phyloP scores from a whole-genome alignment of 148 eudicot genomes.

The Simmondsia chinensis region DNA sequence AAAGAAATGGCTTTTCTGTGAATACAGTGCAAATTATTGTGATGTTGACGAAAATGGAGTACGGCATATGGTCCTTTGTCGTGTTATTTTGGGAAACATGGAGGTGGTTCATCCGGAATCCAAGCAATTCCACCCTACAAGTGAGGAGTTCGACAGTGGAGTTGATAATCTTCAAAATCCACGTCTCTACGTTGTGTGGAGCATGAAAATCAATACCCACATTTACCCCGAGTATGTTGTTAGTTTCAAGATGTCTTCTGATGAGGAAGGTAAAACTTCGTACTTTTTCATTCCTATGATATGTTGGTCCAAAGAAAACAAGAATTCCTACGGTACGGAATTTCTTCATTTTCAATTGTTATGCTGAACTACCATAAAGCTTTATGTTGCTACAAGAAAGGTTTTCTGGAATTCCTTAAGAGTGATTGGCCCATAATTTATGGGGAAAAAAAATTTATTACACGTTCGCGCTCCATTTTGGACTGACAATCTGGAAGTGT shows the following conservation, averaged over 20 bases:
- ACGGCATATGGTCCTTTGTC: conserved; percentile 65
- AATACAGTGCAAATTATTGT: conserved; percentile 58
- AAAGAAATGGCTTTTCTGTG: conserved; percentile 9
- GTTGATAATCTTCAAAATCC: conserved; percentile 80
- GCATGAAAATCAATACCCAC: conserved; percentile 77
- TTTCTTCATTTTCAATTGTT: neutral
- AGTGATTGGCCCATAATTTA: neutral
- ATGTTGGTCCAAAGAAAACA: neutral
- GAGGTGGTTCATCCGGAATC: conserved; percentile 73
- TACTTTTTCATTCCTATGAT: conserved; percentile 6
- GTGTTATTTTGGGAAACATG: conserved; percentile 91
- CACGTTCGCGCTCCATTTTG: no score
- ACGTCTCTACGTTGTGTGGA: conserved; percentile 62
- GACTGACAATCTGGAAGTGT: no score
- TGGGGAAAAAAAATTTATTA: neutral
- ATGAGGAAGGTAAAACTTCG: conserved; percentile 54
- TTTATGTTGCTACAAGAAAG: neutral
- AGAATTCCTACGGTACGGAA: no score
- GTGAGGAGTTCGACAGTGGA: conserved; percentile 80
- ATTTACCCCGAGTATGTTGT: conserved; percentile 75
- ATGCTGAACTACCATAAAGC: neutral
- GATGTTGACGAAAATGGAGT: conserved; percentile 92
- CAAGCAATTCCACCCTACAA: conserved; percentile 75
- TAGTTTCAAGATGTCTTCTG: conserved; percentile 68
- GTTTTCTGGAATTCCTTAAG: no score